Evolutionary conservation across 2,329 filamentous ascomycete species (phyloP), one percentile per base, ranked within the genome.

Genomic region (Thielaviopsis musarum): DNA sequence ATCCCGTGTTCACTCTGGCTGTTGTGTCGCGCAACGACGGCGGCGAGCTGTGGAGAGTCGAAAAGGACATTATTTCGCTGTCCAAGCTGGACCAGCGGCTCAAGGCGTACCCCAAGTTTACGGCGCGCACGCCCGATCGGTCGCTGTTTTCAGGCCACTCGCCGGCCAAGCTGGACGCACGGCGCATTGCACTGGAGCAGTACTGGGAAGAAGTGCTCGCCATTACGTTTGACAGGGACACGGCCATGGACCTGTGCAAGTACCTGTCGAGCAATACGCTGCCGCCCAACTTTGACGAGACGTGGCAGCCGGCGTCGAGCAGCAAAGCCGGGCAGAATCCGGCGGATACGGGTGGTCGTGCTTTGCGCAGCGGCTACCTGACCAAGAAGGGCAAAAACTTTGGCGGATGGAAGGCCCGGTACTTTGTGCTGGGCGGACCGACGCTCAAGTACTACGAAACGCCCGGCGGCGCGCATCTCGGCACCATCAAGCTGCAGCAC

Each of bases 351-450:
- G 81, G 84, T 65, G 82, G 83, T 3, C 81, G 83, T 55, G 82
- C 85, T 9, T 77, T 84, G 61, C 89, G 88, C 67, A 91, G 84
- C 67, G 93, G 93, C 9, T 98, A 97, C 70, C 74, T 98, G 56
- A 97, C 93, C 1, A 98, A 98, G 74, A 82, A 88, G 65, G 93
- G 93, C 55, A 98, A 98, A 76, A 97, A 97, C 67, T 98, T 98
- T 72, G 93, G 93, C 57, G 93, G 93, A 55, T 98, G 93, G 93
- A 98, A 98, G 72, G 91, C 90, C 12, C 74, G 81, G 38, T 83
- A 81, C 67, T 84, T 84, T 66, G 72, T 81, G 22, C 73, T 82
- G 13, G 78, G 82, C 57, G 78, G 80, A 0, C 78, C 79, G n/a
- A 71, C 75, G 9, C 67, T 98, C 66, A 90, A 87, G 66, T 98